These are phyloP conservation scores for Salix dunnii DNA, from an alignment of 345 rosid genomes.

Conservation along the genomic window DNA sequence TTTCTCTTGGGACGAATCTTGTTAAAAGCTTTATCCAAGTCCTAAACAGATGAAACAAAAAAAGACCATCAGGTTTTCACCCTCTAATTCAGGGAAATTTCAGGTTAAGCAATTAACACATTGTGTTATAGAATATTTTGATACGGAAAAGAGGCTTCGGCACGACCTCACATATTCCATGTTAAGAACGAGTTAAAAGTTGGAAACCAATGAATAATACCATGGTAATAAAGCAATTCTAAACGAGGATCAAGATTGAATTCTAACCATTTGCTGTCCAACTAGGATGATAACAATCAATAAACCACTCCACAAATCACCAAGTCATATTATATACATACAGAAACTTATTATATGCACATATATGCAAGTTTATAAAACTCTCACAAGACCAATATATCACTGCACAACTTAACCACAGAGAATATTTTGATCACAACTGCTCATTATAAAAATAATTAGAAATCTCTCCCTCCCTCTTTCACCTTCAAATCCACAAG, in stretches of 20 bases:
- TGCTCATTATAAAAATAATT: not conserved
- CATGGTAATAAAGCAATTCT: not conserved
- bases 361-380: not conserved
- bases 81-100: not conserved
- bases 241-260: not conserved
- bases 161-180: not conserved
- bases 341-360: not conserved
- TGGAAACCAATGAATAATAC: not conserved
- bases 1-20: constrained; percentile 53
- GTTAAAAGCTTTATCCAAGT: constrained; percentile 43
- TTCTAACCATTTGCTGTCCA: not conserved
- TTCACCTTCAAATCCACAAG: not conserved
- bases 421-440: not conserved
- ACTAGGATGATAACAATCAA: not conserved
- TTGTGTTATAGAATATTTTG: no score
- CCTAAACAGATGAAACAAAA: constrained; percentile 27
- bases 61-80: not conserved
- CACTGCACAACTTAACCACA: not conserved
- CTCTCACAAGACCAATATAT: not conserved
- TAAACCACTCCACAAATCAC: not conserved
- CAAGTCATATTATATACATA: not conserved
- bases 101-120: no score
- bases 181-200: not conserved
- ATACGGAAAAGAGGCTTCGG: not conserved
- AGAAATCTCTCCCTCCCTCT: not conserved